Evolutionary conservation across 73 alveolate genomes (phyloP), one percentile per base, ranked within the genome.

Genomic region (Stentor roeselii): DNA sequence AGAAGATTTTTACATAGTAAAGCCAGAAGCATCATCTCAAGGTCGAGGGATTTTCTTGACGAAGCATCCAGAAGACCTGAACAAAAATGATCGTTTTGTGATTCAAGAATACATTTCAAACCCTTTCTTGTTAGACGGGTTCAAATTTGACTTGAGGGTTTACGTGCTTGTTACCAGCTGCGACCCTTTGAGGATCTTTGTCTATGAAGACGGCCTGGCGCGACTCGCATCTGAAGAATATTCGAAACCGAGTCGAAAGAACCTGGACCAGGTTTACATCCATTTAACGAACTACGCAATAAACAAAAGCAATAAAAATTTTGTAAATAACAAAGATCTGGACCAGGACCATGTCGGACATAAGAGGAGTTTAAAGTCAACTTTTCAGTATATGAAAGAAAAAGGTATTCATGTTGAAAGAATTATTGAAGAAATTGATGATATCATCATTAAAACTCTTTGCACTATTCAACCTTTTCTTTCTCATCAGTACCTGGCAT

Each of bases 61-160:
- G 27, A 91, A 90, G 36, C 84, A 83, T 74, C 60, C 89, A 31
- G 98, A 93, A 30, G 92, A 80, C 0, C 80, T 86, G 74, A 84
- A 91, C 21, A 88, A 86, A 83, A 85, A 80, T 39, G 89, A 92
- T 21, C 90, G 91, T 3, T 93, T 84, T 78, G 95, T 97, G 31
- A 98, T 96, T 4, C 95, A 97, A 85, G 93, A 93, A 88, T 97
- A 97, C 91, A 82, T 97, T 3, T 59, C 92, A 2, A 88, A 86
- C 75, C 99, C 99, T 35, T 95, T 85, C 84, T 86, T 97, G 76
- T 90, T 97, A 30, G 99, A 96, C 78, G 99, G 97, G 14, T 89
- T 95, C 75, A 97, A 97, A 90, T 97, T 97, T 85, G 99, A 97
- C 87, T 89, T 97, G 14, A 88, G 93, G 88, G 90, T 97, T 32